Evolutionary conservation across 495 filamentous ascomycete species (phyloP).

Genomic region (Penicillium lagena): DNA sequence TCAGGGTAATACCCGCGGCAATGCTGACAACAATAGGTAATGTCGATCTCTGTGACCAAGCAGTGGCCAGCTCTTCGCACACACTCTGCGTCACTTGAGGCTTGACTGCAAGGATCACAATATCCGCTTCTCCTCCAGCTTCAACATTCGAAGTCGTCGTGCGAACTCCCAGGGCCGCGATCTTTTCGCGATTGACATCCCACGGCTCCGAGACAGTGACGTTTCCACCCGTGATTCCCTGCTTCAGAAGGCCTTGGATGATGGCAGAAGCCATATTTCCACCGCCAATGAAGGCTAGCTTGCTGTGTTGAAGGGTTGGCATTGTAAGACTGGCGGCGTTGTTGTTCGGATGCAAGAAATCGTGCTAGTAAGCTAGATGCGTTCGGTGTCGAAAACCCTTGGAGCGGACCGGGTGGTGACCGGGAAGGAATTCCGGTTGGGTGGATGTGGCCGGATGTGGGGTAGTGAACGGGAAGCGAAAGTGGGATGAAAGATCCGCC

Average conservation of each 20-base stretch:
- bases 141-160: conserved; percentile 80
- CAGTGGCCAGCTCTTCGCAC: conserved; percentile 85
- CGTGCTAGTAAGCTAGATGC: no score
- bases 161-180: conserved; percentile 80
- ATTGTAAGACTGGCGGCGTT: conserved; percentile 6
- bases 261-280: conserved; percentile 42
- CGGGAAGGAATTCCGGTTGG: no score
- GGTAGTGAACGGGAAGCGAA: no score
- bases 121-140: conserved; percentile 87
- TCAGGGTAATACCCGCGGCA: conserved; percentile 34
- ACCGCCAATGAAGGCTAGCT: conserved; percentile 38
- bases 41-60: conserved; percentile 67
- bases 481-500: no score
- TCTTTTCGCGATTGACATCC: conserved; percentile 76
- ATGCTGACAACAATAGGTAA: conserved; percentile 39
- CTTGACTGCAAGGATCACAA: conserved; percentile 72
- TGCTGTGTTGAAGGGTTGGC: conserved; percentile 32
- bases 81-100: conserved; percentile 76
- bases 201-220: conserved; percentile 72
- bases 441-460: no score
- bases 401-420: no score
- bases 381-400: no score
- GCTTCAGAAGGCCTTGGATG: conserved; percentile 31
- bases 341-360: background rate
- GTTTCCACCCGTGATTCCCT: conserved; percentile 30